Conservation (phyloP, 768 basidiomycete genomes). For the Hypholoma fasciculare region DNA sequence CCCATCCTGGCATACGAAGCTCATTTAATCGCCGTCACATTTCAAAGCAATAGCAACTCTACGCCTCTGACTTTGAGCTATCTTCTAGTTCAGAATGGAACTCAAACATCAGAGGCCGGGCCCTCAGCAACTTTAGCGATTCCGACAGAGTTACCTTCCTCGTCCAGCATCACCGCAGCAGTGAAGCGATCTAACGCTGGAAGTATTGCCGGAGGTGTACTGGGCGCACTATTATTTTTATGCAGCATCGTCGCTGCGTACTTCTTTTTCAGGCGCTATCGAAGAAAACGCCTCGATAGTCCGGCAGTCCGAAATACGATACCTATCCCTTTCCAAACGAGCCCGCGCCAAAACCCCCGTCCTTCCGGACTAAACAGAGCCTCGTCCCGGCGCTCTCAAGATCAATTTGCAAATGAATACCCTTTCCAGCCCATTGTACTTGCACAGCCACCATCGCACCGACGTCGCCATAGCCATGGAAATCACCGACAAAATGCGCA, state of each 20-base stretch:
- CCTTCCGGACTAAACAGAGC: neutral
- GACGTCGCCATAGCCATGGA: neutral
- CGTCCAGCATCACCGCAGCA: neutral
- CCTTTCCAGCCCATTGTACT: neutral
- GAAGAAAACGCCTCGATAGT: neutral
- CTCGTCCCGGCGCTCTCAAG: neutral
- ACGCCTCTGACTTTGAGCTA: slow-evolving; percentile 22
- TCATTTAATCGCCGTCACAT: slow-evolving; percentile 21
- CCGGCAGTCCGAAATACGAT: neutral
- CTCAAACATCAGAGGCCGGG: neutral
- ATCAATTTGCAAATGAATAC: neutral
- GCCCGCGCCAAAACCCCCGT: neutral
- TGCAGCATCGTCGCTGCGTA: slow-evolving; percentile 12
- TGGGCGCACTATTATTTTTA: slow-evolving; percentile 9
- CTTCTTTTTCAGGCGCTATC: slow-evolving; percentile 7
- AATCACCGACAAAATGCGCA: neutral
- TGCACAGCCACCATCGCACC: neutral
- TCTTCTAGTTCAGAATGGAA: slow-evolving; percentile 20
- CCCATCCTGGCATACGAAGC: slow-evolving; percentile 13
- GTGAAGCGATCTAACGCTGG: slow-evolving; percentile 6
- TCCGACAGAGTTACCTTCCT: neutral
- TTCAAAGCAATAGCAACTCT: slow-evolving; percentile 12
- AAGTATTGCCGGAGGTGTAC: slow-evolving; percentile 13
- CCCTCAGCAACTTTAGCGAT: neutral
- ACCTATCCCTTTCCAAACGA: neutral